Evolutionary conservation across 2,329 filamentous ascomycete genomes (phyloP), one percentile per base, ranked within the genome.

Genomic region (Mycocentrospora acerina): DNA sequence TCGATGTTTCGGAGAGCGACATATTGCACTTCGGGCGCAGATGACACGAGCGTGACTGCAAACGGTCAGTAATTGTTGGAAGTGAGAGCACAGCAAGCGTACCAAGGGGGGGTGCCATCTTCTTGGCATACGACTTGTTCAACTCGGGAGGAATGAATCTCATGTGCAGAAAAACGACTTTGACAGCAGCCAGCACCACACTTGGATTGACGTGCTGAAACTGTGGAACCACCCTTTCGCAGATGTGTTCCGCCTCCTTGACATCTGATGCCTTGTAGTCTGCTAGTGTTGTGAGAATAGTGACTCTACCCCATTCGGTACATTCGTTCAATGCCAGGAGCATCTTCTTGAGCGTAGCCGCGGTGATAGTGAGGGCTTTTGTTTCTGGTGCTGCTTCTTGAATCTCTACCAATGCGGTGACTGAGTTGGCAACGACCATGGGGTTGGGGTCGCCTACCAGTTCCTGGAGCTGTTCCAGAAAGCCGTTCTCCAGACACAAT

Each of bases 201-300:
- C 91, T 94, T 3, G 93, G 88, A 62, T 98, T 98, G 61, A 95
- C 91, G 62, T 98, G 93, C 71, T 98, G 93, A 67, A 98, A 98
- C 64, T 98, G 93, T 27, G 93, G 93, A 35, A 89, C 83, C 24
- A 97, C 91, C 59, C 93, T 79, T 74, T 98, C 93, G 69, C 93
- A 98, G 42, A 98, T 96, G 67, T 97, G 93, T 71, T 98, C 93
- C 38, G 91, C 86, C 71, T 98, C 93, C 71, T 96, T 97, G 44
- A 90, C 77, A 64, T 97, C 91, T n/a, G 75, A 65, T 0, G 91
- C 83, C 52, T 82, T 83, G 71, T 97, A 97, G 60, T 95, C 85
- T 28, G 93, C 90, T 48, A 98, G 71, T 1, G 89, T 95, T 9
- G 86, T 86, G 48, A 98, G 73, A 42, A 98, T 94, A 1, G 90